Evolutionary conservation across 2,329 filamentous ascomycete species (phyloP).

Genomic region (Aspergillus floridensis): DNA sequence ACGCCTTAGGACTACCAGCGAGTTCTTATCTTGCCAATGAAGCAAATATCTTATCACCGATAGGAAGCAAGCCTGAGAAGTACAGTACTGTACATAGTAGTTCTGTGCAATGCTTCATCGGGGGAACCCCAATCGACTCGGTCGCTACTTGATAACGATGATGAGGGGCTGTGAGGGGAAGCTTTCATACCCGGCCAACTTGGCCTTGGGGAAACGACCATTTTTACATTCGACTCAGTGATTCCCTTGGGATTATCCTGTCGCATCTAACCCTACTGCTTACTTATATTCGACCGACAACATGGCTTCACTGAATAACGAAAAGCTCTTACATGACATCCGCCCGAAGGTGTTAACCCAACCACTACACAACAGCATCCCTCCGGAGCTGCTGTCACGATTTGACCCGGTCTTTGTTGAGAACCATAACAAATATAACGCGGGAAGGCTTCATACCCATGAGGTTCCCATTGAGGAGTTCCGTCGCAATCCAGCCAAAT

Average conservation of each 20-base stretch:
- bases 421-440: slow-evolving; percentile 44
- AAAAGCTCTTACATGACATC: slow-evolving; percentile 24
- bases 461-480: slow-evolving; percentile 42
- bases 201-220: not conserved
- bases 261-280: not conserved
- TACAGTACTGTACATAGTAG: too few species aligned
- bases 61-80: not conserved
- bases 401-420: slow-evolving; percentile 44
- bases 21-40: not conserved
- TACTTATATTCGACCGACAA: not conserved
- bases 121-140: too few species aligned
- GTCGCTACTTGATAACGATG: not conserved
- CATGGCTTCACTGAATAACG: slow-evolving; percentile 17
- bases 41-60: not conserved
- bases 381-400: slow-evolving; percentile 33
- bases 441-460: slow-evolving; percentile 42
- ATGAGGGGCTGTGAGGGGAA: slow-evolving; percentile 5
- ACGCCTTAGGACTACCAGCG: not conserved
- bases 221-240: not conserved
- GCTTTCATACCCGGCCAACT: not conserved
- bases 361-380: slow-evolving; percentile 45
- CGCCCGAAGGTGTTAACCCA: slow-evolving; percentile 26
- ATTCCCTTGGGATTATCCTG: not conserved
- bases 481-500: slow-evolving; percentile 40
- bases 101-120: too few species aligned